These are phyloP conservation scores for Mycena galericulata DNA, from an alignment of 768 basidiomycete genomes.

Conservation along the genomic window DNA sequence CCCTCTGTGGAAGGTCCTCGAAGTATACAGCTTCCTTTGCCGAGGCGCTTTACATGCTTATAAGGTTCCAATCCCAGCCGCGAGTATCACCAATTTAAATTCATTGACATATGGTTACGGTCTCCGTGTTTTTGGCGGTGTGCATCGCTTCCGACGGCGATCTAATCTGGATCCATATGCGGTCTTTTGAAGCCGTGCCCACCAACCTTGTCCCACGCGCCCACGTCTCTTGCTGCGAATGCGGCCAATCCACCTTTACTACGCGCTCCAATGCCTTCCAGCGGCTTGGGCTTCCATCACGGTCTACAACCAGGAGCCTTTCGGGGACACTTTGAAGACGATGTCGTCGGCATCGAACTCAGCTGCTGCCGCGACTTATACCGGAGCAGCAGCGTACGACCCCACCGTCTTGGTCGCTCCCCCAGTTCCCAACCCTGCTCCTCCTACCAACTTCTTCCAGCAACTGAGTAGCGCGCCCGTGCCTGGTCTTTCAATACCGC, in stretches of 20 bases:
- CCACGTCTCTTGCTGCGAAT: slow-evolving; percentile 24
- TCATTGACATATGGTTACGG: too few species aligned
- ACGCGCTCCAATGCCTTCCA: slow-evolving; percentile 23
- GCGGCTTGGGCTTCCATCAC: slow-evolving; percentile 27
- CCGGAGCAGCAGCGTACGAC: slow-evolving; percentile 48
- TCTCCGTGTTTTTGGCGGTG: too few species aligned
- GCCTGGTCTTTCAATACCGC: slow-evolving; percentile 34
- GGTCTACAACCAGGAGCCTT: slow-evolving; percentile 29
- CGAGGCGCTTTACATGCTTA: too few species aligned
- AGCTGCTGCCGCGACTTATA: slow-evolving; percentile 39
- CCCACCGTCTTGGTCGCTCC: slow-evolving; percentile 46
- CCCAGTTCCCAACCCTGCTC: slow-evolving; percentile 35
- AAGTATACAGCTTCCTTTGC: too few species aligned
- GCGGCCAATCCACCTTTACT: slow-evolving; percentile 22
- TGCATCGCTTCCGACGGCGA: too few species aligned
- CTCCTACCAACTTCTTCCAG: slow-evolving; percentile 31
- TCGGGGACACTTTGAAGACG: neutral
- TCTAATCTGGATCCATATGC: too few species aligned
- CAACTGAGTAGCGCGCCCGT: slow-evolving; percentile 30
- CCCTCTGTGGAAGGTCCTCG: too few species aligned
- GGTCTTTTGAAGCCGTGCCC: neutral
- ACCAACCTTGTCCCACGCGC: slow-evolving; percentile 11
- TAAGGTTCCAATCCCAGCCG: too few species aligned
- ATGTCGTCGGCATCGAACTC: slow-evolving; percentile 11
- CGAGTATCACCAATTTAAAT: too few species aligned